These are phyloP conservation scores for Cyclotella sp. DNA, from an alignment of 108 stramenopile species.

Conservation along the genomic window DNA sequence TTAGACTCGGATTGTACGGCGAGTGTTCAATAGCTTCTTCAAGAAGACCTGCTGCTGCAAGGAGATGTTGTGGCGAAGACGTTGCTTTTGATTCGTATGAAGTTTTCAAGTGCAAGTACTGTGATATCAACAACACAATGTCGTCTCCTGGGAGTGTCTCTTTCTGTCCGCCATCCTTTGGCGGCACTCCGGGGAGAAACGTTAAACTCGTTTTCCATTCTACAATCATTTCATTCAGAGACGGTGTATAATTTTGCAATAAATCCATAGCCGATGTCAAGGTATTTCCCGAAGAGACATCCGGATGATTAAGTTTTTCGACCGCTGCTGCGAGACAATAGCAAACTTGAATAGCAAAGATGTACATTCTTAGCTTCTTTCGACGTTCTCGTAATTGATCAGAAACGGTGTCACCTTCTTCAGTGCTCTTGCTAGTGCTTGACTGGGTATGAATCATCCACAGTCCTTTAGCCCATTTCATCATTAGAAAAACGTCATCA, in stretches of 20 bases:
- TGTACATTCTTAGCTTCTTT: constrained; percentile 61
- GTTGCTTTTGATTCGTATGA: constrained; percentile 7
- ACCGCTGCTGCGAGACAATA: constrained; percentile 51
- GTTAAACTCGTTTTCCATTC: constrained; percentile 47
- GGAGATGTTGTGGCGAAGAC: not conserved
- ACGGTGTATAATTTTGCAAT: constrained; percentile 31
- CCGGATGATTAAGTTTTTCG: not conserved
- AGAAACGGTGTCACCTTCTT: constrained; percentile 4
- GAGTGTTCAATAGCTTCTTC: constrained; percentile 76
- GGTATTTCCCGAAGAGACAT: not conserved
- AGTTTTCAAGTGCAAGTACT: constrained; percentile 23
- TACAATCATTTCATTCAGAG: constrained; percentile 21
- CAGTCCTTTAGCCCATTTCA: constrained; percentile 54
- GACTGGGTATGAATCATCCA: constrained; percentile 36
- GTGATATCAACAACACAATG: constrained; percentile 62
- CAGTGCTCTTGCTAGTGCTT: not conserved
- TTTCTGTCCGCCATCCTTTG: constrained; percentile 65
- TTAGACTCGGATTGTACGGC: constrained; percentile 79
- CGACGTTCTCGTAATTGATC: constrained; percentile 50
- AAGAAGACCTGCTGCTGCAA: constrained; percentile 60
- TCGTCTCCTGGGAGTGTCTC: constrained; percentile 84
- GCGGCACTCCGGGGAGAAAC: constrained; percentile 31
- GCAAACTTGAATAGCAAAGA: constrained; percentile 64
- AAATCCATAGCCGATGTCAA: constrained; percentile 2
- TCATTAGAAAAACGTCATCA: constrained; percentile 18